A percentile compares a stretch with the other conserved stretches of the same genome.
Conservation (phyloP, 78 protist species). For the Tieghemostelium lacteum region DNA sequence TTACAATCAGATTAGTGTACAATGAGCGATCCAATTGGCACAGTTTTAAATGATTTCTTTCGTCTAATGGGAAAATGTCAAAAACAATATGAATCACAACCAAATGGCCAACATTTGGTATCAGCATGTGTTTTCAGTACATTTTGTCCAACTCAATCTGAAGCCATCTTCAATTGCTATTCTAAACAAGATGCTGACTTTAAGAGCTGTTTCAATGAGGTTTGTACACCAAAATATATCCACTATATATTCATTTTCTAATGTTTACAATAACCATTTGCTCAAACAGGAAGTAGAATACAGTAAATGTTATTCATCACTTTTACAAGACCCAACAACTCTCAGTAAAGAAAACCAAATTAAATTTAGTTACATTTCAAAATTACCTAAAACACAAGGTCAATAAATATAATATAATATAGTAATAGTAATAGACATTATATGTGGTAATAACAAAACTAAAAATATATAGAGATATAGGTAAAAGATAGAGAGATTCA, state of each 20-base stretch:
- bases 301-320: background rate
- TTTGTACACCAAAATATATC: background rate
- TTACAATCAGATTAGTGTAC: too few relatives aligned
- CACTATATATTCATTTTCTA: background rate
- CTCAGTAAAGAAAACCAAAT: background rate
- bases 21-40: too few relatives aligned
- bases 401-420: too few relatives aligned
- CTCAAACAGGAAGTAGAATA: background rate
- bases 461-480: too few relatives aligned
- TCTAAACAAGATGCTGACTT: background rate
- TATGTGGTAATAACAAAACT: too few relatives aligned
- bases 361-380: background rate
- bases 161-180: background rate
- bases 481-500: too few relatives aligned
- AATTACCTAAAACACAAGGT: too few relatives aligned
- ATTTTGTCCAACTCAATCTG: background rate
- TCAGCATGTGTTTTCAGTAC: background rate
- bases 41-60: conserved; percentile 1
- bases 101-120: background rate
- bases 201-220: background rate
- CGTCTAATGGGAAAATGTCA: background rate
- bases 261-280: background rate
- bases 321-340: background rate
- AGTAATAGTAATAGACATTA: too few relatives aligned
- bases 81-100: background rate